phyloP scores from a whole-genome alignment of 331 rosid species.

The Rosa hybrid region DNA sequence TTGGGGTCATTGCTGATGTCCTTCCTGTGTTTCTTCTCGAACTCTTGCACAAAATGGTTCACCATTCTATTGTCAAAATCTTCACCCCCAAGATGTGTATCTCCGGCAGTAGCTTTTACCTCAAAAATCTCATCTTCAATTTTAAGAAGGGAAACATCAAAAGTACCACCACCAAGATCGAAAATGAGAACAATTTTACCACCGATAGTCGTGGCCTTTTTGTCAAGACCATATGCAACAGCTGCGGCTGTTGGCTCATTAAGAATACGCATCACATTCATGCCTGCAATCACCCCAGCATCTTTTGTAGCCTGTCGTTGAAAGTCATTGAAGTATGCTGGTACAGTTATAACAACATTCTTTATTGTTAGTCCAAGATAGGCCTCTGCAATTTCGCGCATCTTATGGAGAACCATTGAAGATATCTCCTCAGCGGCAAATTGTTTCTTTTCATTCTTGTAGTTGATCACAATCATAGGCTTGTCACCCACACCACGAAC shows the following conservation, averaged over 20 bases:
- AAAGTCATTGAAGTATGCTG: slow-evolving; percentile 68
- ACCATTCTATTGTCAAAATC: too few relatives aligned
- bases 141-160: too few relatives aligned
- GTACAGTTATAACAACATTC: slow-evolving; percentile 69
- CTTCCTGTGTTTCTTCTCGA: too few relatives aligned
- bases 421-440: slow-evolving; percentile 74
- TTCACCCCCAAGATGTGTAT: too few relatives aligned
- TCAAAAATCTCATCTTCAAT: too few relatives aligned
- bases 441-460: slow-evolving; percentile 64
- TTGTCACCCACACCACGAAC: neutral
- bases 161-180: too few relatives aligned
- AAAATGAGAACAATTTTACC: too few relatives aligned
- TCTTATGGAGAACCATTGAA: slow-evolving; percentile 63
- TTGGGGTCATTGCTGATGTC: too few relatives aligned
- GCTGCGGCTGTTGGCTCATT: slow-evolving; percentile 78
- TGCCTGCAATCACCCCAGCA: slow-evolving; percentile 60
- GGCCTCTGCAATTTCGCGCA: slow-evolving; percentile 74
- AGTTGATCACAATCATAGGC: neutral
- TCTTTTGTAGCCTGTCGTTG: slow-evolving; percentile 76
- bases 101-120: too few relatives aligned
- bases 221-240: slow-evolving; percentile 51
- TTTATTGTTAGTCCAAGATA: slow-evolving; percentile 53
- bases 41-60: too few relatives aligned
- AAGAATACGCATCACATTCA: slow-evolving; percentile 28
- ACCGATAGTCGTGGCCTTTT: too few relatives aligned